Conservation (phyloP, 2,329 filamentous ascomycete species). For the Orbilia brochopaga region DNA sequence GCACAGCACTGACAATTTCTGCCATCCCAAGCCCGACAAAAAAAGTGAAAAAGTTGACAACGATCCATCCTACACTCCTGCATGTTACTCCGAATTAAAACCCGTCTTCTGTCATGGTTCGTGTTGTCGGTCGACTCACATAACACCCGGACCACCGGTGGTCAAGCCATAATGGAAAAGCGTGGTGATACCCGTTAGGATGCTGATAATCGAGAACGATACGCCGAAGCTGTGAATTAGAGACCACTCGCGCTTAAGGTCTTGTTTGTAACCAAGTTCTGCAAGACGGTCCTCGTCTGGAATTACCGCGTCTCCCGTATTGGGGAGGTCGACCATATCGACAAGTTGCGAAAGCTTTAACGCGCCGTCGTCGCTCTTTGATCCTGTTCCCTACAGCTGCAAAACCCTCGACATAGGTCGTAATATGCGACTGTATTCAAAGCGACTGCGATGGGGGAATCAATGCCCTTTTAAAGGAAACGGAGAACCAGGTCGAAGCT, state of each 20-base stretch:
- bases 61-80: slow-evolving; percentile 62
- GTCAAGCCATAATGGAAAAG: slow-evolving; percentile 66
- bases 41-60: slow-evolving; percentile 65
- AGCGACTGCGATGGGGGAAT: slow-evolving; percentile 17
- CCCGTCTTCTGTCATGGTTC: not conserved
- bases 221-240: slow-evolving; percentile 68
- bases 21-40: slow-evolving; percentile 66
- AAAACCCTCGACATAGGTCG: slow-evolving; percentile 4
- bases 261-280: slow-evolving; percentile 68
- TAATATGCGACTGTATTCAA: slow-evolving; percentile 21
- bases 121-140: slow-evolving; percentile 18
- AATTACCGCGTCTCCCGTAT: slow-evolving; percentile 21
- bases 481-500: not conserved
- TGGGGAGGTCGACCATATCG: slow-evolving; percentile 36
- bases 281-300: slow-evolving; percentile 64
- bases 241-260: slow-evolving; percentile 66
- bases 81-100: slow-evolving; percentile 14
- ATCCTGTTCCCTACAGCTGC: slow-evolving; percentile 2
- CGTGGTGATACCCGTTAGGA: slow-evolving; percentile 68
- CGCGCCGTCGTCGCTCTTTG: slow-evolving; percentile 20
- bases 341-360: slow-evolving; percentile 19
- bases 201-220: slow-evolving; percentile 68
- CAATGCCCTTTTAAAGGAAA: slow-evolving; percentile 28
- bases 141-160: slow-evolving; percentile 63
- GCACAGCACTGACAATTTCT: slow-evolving; percentile 67